Percentiles rank a stretch among this genome's conserved stretches.
These are phyloP conservation scores for Ramaria rubella DNA, from an alignment of 768 basidiomycete genomes.

Conservation along the genomic window DNA sequence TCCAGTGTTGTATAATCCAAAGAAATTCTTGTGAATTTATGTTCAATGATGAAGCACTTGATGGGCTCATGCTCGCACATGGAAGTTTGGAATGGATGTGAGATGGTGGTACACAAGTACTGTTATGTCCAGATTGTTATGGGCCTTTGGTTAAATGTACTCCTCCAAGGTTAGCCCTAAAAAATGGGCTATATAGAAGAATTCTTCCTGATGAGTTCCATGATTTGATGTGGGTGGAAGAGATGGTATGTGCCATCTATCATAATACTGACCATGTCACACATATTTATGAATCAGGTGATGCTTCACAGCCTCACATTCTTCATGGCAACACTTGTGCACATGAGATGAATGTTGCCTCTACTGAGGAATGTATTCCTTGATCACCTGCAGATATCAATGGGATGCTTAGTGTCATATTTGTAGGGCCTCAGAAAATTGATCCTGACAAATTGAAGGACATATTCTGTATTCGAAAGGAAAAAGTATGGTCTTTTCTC, in stretches of 20 bases:
- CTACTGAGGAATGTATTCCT: slow-evolving; percentile 24
- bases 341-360: slow-evolving; percentile 28
- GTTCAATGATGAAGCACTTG: not conserved
- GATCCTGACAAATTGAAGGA: slow-evolving; percentile 12
- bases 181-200: slow-evolving; percentile 21
- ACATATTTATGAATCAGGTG: slow-evolving; percentile 20
- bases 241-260: slow-evolving; percentile 24
- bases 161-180: slow-evolving; percentile 12
- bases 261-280: slow-evolving; percentile 23
- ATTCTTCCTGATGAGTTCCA: slow-evolving; percentile 17
- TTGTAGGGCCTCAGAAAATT: slow-evolving; percentile 23
- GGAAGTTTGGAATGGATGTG: not conserved
- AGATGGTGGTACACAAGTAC: not conserved
- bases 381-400: slow-evolving; percentile 20
- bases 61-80: not conserved
- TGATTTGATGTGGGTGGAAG: slow-evolving; percentile 24
- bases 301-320: slow-evolving; percentile 18
- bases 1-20: not conserved
- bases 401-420: slow-evolving; percentile 25
- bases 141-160: not conserved
- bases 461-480: slow-evolving; percentile 21
- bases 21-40: not conserved
- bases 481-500: slow-evolving; percentile 22
- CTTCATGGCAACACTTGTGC: slow-evolving; percentile 32
- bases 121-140: not conserved